Conservation (phyloP, 257 asterid genomes). For the Eustoma russellianum region DNA sequence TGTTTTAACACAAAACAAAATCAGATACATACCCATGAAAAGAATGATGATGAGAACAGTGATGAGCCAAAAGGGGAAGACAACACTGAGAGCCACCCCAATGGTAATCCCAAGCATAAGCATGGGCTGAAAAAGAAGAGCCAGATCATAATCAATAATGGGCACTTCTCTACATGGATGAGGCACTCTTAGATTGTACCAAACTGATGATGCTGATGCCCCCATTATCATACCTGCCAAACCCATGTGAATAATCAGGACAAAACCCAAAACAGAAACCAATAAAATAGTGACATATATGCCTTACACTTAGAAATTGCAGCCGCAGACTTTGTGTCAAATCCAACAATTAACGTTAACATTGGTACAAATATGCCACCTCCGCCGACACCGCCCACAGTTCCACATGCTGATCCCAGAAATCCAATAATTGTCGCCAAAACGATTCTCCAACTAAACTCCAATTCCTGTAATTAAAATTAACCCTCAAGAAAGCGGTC, state of each 20-base stretch:
- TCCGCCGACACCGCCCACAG: constrained; percentile 98
- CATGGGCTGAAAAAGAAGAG: constrained; percentile 93
- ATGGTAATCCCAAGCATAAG: constrained; percentile 95
- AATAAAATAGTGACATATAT: background rate
- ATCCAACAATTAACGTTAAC: constrained; percentile 84
- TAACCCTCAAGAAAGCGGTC: no score
- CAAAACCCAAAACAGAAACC: no score
- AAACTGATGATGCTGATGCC: constrained; percentile 89
- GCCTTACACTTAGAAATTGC: constrained; percentile 91
- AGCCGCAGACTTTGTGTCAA: constrained; percentile 95
- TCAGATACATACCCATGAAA: constrained; percentile 58
- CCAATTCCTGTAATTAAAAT: constrained; percentile 50
- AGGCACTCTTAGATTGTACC: constrained; percentile 95
- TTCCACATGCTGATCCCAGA: constrained; percentile 92
- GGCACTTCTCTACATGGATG: constrained; percentile 96
- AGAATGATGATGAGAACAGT: constrained; percentile 79
- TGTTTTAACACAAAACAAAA: no score
- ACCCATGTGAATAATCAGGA: background rate
- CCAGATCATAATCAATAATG: constrained; percentile 84
- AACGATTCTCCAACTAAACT: constrained; percentile 65
- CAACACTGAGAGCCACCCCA: constrained; percentile 86
- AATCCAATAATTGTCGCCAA: constrained; percentile 84
- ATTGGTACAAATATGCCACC: constrained; percentile 97
- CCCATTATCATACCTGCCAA: constrained; percentile 98
- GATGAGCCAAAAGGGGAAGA: constrained; percentile 97